Percentiles rank a stretch among this genome's conserved stretches.
These are phyloP conservation scores for Sphagnum fallax DNA, from an alignment of 228 moss, liverwort and hornwort species.

Conservation along the genomic window DNA sequence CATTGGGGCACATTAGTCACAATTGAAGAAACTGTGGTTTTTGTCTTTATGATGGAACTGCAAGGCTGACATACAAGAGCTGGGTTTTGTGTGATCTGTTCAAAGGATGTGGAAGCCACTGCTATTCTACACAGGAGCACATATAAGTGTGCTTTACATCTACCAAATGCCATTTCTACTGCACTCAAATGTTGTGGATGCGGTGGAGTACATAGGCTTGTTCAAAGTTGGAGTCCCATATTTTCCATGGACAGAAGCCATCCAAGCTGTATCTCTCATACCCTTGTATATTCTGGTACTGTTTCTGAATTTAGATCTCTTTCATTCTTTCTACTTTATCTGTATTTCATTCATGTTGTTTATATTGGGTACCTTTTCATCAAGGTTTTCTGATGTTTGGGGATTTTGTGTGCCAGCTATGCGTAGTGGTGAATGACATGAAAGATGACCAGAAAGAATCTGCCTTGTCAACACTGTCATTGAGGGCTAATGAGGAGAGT, in stretches of 20 bases:
- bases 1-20: too few species aligned
- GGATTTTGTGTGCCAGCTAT: conserved; percentile 29
- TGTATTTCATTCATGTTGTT: background rate
- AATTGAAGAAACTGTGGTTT: too few species aligned
- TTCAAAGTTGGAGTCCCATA: conserved; percentile 32
- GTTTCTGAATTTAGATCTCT: background rate
- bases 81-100: conserved; percentile 3
- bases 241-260: conserved; percentile 60
- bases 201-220: conserved; percentile 55
- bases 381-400: background rate
- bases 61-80: too few species aligned
- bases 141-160: conserved; percentile 48
- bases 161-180: conserved; percentile 54
- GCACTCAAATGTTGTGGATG: conserved; percentile 26
- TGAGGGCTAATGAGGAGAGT: conserved; percentile 11
- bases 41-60: too few species aligned
- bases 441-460: conserved; percentile 34
- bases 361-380: background rate
- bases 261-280: conserved; percentile 53
- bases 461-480: background rate
- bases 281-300: conserved; percentile 55
- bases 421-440: conserved; percentile 44
- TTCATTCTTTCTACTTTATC: background rate
- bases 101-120: conserved; percentile 60
- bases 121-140: conserved; percentile 47